Percentiles rank a stretch among this genome's conserved stretches.
Evolutionary conservation across 2,329 filamentous ascomycete species (phyloP).

Genomic region (Monosporascus sp.): DNA sequence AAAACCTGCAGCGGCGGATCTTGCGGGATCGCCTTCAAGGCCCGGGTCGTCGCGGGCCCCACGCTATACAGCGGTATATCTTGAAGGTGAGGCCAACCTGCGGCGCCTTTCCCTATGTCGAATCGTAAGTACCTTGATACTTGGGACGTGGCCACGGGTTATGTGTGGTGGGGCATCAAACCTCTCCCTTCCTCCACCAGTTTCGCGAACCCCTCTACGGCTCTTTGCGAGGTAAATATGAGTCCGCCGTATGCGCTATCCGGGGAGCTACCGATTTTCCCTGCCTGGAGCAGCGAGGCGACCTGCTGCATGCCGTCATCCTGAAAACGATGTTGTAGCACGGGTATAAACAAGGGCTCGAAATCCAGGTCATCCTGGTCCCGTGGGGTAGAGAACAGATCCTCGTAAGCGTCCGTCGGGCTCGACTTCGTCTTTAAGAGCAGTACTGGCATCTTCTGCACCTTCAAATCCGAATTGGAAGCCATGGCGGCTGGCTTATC

Average conservation of each 20-base stretch:
- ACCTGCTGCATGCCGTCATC: constrained; percentile 52
- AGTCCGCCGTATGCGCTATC: constrained; percentile 61
- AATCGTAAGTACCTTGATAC: constrained; percentile 1
- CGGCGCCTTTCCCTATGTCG: constrained; percentile 9
- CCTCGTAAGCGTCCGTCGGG: constrained; percentile 67
- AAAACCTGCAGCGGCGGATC: constrained; percentile 55
- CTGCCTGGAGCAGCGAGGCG: constrained; percentile 40
- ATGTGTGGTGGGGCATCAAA: constrained; percentile 14
- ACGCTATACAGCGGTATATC: constrained; percentile 68
- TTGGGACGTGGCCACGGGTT: constrained; percentile 21
- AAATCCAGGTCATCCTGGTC: constrained; percentile 37
- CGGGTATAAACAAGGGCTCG: constrained; percentile 66
- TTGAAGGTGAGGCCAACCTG: constrained; percentile 47
- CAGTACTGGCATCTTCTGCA: constrained; percentile 48
- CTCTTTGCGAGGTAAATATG: constrained; percentile 78
- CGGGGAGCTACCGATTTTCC: constrained; percentile 32
- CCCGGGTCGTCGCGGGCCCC: constrained; percentile 73
- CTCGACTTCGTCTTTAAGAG: constrained; percentile 73
- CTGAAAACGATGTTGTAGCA: constrained; percentile 66
- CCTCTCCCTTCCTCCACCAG: constrained; percentile 51
- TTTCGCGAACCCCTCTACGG: constrained; percentile 70
- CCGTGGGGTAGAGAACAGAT: constrained; percentile 50
- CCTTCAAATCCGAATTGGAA: constrained; percentile 4
- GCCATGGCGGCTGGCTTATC: constrained; percentile 9
- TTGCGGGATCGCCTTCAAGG: constrained; percentile 54